Evolutionary conservation across 345 rosid species (phyloP).

Genomic region (Clarkia xantiana): DNA sequence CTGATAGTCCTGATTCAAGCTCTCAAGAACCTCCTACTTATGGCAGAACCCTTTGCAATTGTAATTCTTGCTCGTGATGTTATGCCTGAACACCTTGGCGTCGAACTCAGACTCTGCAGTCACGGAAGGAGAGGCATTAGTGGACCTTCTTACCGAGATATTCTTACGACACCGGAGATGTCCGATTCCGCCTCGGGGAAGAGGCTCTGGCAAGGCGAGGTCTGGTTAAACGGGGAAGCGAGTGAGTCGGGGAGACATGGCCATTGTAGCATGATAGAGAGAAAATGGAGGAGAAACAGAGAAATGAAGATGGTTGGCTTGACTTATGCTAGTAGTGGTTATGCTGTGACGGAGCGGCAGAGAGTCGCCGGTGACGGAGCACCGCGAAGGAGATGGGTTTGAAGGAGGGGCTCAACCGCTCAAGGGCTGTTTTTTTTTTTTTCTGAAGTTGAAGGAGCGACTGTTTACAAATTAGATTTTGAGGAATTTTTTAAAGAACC

Average conservation of each 20-base stretch:
- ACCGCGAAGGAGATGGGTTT: too few relatives aligned
- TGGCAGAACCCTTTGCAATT: slow-evolving; percentile 73
- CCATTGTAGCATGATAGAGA: slow-evolving; percentile 23
- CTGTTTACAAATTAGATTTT: too few relatives aligned
- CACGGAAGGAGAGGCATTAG: slow-evolving; percentile 21
- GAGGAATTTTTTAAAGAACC: too few relatives aligned
- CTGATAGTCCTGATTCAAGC: slow-evolving; percentile 60
- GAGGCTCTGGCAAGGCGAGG: slow-evolving; percentile 11
- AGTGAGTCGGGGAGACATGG: slow-evolving; percentile 50
- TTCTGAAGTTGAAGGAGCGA: too few relatives aligned
- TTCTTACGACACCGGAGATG: slow-evolving; percentile 24
- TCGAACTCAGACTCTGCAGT: slow-evolving; percentile 59
- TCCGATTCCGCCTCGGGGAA: slow-evolving; percentile 11
- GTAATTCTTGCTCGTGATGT: slow-evolving; percentile 68
- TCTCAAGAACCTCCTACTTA: slow-evolving; percentile 75
- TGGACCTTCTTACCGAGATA: slow-evolving; percentile 41
- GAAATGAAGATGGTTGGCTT: too few relatives aligned
- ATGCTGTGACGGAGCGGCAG: too few relatives aligned
- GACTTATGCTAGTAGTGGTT: too few relatives aligned
- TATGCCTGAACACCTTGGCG: slow-evolving; percentile 59
- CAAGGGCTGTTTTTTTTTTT: too few relatives aligned
- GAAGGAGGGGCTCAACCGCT: too few relatives aligned
- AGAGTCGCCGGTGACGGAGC: too few relatives aligned
- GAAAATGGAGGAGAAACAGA: too few relatives aligned
- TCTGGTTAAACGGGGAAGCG: slow-evolving; percentile 34